Conservation (phyloP, 768 basidiomycete species). For the Russula compacta region DNA sequence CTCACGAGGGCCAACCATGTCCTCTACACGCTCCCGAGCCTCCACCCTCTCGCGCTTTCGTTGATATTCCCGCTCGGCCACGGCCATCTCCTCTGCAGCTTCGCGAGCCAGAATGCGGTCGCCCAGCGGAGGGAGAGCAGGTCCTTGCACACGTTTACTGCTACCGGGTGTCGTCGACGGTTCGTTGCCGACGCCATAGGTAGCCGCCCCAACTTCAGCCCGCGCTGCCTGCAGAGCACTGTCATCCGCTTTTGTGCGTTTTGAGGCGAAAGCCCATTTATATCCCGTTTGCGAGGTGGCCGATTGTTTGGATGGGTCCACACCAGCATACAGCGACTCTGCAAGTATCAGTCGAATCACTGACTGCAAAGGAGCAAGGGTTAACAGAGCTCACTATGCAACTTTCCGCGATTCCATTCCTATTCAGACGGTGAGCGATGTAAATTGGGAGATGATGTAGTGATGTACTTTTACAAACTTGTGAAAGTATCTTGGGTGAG, state of each 20-base stretch:
- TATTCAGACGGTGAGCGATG: slow-evolving; percentile 23
- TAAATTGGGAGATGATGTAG: slow-evolving; percentile 1
- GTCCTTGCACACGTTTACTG: slow-evolving; percentile 47
- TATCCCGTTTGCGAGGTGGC: slow-evolving; percentile 71
- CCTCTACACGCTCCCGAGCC: slow-evolving; percentile 62
- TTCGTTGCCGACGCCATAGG: slow-evolving; percentile 25
- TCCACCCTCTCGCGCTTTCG: slow-evolving; percentile 62
- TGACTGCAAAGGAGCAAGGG: not conserved
- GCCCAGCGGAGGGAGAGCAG: slow-evolving; percentile 57
- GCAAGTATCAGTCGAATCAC: not conserved
- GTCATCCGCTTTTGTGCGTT: slow-evolving; percentile 47
- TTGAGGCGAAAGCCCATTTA: slow-evolving; percentile 81
- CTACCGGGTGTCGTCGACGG: slow-evolving; percentile 15
- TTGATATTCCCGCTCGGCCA: slow-evolving; percentile 44
- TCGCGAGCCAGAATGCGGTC: slow-evolving; percentile 69
- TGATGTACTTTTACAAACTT: slow-evolving; percentile 75
- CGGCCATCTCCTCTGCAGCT: slow-evolving; percentile 39
- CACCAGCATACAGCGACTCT: slow-evolving; percentile 54
- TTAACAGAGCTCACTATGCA: slow-evolving; percentile 41
- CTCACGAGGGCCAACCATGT: slow-evolving; percentile 69
- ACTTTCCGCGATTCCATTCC: slow-evolving; percentile 77
- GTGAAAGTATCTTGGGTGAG: slow-evolving; percentile 63
- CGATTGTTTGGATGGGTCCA: slow-evolving; percentile 43
- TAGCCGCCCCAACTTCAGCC: slow-evolving; percentile 45
- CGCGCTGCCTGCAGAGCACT: slow-evolving; percentile 51